These are phyloP conservation scores for Fusarium palustre DNA, from an alignment of 2,329 filamentous ascomycete species.

Conservation along the genomic window DNA sequence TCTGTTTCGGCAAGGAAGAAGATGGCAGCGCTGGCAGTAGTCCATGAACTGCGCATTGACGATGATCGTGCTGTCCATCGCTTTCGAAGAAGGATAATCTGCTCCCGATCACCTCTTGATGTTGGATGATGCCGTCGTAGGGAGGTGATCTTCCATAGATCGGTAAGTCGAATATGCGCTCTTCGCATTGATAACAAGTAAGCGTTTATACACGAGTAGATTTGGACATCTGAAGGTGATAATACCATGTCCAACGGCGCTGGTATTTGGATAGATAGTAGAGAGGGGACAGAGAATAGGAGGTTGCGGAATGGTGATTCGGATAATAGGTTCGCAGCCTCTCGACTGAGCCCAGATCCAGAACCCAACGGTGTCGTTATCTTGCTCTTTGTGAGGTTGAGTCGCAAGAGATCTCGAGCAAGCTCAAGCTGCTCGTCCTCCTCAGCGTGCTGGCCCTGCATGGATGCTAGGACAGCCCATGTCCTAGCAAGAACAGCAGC, in stretches of 20 bases:
- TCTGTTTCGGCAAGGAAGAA: slow-evolving; percentile 92
- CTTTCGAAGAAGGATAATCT: slow-evolving; percentile 70
- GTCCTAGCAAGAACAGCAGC: slow-evolving; percentile 79
- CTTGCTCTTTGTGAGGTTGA: slow-evolving; percentile 69
- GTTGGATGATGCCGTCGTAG: slow-evolving; percentile 82
- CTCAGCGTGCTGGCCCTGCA: slow-evolving; percentile 76
- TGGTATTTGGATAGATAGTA: slow-evolving; percentile 77
- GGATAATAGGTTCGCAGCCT: slow-evolving; percentile 54
- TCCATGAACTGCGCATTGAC: slow-evolving; percentile 87
- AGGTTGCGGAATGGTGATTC: slow-evolving; percentile 79
- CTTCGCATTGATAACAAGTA: slow-evolving; percentile 89
- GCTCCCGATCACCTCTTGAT: slow-evolving; percentile 70
- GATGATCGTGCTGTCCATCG: slow-evolving; percentile 72
- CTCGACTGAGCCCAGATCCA: slow-evolving; percentile 51
- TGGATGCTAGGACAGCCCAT: slow-evolving; percentile 82
- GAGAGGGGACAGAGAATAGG: slow-evolving; percentile 78
- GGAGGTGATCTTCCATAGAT: slow-evolving; percentile 86
- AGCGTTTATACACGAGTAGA: slow-evolving; percentile 86
- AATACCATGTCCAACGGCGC: slow-evolving; percentile 91
- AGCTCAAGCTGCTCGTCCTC: slow-evolving; percentile 88
- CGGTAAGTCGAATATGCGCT: slow-evolving; percentile 84
- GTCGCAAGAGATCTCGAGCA: slow-evolving; percentile 79
- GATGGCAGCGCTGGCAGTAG: slow-evolving; percentile 84
- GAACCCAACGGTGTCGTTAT: slow-evolving; percentile 54
- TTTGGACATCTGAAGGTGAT: slow-evolving; percentile 77